Evolutionary conservation across 139 green algal genomes (phyloP).

Genomic region (Chlorella sp.): DNA sequence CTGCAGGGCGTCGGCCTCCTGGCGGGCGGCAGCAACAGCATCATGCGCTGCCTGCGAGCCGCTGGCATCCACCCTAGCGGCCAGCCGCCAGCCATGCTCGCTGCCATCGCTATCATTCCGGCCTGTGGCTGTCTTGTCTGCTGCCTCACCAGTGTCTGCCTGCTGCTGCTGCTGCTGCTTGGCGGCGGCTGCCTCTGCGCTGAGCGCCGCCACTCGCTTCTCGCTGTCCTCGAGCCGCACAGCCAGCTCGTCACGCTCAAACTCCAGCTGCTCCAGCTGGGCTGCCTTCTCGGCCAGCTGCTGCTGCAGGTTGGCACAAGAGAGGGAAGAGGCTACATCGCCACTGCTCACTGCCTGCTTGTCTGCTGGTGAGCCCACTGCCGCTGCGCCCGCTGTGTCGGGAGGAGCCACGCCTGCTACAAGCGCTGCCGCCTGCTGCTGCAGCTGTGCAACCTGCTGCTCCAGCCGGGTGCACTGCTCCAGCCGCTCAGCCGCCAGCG

Average conservation of each 20-base stretch:
- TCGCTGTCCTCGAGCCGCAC: conserved; percentile 35
- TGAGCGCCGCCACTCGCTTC: background rate
- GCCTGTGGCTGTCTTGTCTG: background rate
- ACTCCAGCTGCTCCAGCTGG: conserved; percentile 34
- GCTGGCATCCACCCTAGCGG: background rate
- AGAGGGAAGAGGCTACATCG: background rate
- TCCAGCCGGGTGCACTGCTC: background rate
- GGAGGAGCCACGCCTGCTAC: background rate
- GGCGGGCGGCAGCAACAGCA: background rate
- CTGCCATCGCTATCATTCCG: background rate
- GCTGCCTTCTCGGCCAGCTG: background rate
- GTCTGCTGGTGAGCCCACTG: background rate
- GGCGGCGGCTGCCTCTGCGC: background rate
- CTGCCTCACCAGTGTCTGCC: background rate
- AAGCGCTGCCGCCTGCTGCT: background rate
- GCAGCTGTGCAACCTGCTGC: background rate
- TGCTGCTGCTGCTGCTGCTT: background rate
- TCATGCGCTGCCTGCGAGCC: background rate
- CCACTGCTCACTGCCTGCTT: background rate
- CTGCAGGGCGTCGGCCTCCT: background rate
- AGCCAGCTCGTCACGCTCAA: conserved; percentile 27
- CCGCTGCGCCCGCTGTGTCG: background rate
- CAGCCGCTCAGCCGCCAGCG: background rate
- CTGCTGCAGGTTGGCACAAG: background rate
- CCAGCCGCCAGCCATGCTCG: background rate